These are phyloP conservation scores for Aegilops umbellulata DNA, from an alignment of 176 grass and related monocot genomes.

Conservation along the genomic window DNA sequence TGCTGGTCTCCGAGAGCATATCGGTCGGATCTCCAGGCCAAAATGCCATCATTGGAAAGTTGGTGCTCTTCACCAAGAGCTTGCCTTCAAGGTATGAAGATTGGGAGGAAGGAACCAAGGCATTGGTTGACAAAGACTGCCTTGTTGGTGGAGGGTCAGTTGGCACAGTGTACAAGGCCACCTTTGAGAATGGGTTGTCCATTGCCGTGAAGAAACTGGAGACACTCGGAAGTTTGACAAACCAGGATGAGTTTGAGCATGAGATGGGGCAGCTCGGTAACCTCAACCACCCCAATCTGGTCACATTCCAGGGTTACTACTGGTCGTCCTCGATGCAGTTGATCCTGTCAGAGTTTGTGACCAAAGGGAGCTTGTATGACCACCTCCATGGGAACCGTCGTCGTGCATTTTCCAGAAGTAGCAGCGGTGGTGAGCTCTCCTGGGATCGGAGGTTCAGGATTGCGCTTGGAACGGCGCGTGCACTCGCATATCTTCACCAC, in stretches of 20 bases:
- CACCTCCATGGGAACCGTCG: constrained; percentile 62
- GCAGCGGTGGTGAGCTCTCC: constrained; percentile 55
- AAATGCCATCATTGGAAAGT: constrained; percentile 77
- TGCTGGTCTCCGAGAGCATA: constrained; percentile 80
- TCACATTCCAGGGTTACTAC: constrained; percentile 89
- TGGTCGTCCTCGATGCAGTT: constrained; percentile 93
- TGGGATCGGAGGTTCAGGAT: constrained; percentile 84
- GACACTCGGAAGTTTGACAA: constrained; percentile 68
- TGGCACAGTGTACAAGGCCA: constrained; percentile 89
- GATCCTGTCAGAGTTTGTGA: constrained; percentile 71
- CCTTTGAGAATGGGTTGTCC: constrained; percentile 71
- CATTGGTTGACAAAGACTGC: constrained; percentile 87
- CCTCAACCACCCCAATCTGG: constrained; percentile 70
- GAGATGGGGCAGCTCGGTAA: constrained; percentile 80
- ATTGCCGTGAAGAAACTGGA: constrained; percentile 96
- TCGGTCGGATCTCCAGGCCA: constrained; percentile 41
- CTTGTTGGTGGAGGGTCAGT: constrained; percentile 87
- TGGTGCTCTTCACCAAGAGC: constrained; percentile 98
- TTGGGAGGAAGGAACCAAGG: constrained; percentile 91
- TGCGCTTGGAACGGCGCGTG: constrained; percentile 64
- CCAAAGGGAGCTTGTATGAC: constrained; percentile 76
- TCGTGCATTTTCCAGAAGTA: constrained; percentile 39
- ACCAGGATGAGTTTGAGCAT: constrained; percentile 94
- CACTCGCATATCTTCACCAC: constrained; percentile 92
- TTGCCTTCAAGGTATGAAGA: constrained; percentile 94